Percentiles rank a stretch among this genome's conserved stretches.
Conservation (phyloP, 1,139 yeast species). For the Nakaseomyces glabratus region DNA sequence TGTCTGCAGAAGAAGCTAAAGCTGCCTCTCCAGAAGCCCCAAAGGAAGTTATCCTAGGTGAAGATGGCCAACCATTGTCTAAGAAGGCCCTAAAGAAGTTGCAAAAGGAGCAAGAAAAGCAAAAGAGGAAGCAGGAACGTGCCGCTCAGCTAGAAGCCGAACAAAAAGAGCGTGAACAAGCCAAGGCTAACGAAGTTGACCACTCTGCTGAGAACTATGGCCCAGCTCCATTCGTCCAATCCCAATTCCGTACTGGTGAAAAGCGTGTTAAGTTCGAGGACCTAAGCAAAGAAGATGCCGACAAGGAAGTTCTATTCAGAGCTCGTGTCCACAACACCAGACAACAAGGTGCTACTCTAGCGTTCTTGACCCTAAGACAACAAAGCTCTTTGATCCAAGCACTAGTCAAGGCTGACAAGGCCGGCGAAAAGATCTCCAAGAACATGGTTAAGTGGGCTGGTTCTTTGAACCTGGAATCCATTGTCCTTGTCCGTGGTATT, state of each 20-base stretch:
- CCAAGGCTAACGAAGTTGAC: constrained; percentile 52
- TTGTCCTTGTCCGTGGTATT: constrained; percentile 80
- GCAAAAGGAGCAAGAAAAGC: constrained; percentile 89
- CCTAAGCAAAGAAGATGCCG: constrained; percentile 56
- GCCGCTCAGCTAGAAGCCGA: constrained; percentile 84
- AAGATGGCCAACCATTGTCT: constrained; percentile 90
- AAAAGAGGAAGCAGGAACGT: constrained; percentile 83
- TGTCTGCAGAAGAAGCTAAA: constrained; percentile 13
- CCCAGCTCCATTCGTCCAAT: constrained; percentile 77
- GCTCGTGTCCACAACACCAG: constrained; percentile 92
- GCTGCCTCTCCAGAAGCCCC: constrained; percentile 9
- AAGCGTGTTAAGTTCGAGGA: constrained; percentile 49
- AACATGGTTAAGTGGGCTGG: constrained; percentile 98
- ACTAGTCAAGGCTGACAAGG: constrained; percentile 51
- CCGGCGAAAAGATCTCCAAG: constrained; percentile 63
- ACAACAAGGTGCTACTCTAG: constrained; percentile 93
- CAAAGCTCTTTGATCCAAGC: constrained; percentile 78
- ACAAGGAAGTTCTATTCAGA: constrained; percentile 72
- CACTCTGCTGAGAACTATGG: constrained; percentile 87
- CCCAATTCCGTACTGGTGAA: constrained; percentile 50
- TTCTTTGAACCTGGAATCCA: constrained; percentile 74
- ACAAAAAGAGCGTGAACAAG: constrained; percentile 56
- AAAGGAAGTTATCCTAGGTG: constrained; percentile 38
- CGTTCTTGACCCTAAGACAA: constrained; percentile 85
- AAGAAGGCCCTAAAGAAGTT: constrained; percentile 92